These are phyloP conservation scores for Naganishia albida DNA, from an alignment of 1,284 basidiomycete species.

Conservation along the genomic window DNA sequence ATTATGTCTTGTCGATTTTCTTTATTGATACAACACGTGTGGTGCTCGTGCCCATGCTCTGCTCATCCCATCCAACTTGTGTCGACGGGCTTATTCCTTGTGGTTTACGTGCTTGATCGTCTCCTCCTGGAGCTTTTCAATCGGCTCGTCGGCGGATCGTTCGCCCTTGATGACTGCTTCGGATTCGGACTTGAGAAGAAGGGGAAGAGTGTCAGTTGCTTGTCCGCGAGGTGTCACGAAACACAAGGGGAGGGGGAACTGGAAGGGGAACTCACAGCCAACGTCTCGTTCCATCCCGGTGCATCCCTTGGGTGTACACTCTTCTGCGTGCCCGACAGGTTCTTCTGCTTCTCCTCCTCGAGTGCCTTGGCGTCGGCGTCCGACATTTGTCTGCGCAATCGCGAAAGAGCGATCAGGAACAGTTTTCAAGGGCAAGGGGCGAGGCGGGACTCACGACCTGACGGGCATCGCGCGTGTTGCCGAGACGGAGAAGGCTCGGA, in stretches of 20 bases:
- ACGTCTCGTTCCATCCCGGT: constrained; percentile 51
- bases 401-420: not conserved
- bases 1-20: not conserved
- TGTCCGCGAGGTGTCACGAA: not conserved
- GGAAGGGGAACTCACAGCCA: constrained; percentile 44
- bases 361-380: constrained; percentile 35
- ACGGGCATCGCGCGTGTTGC: constrained; percentile 11
- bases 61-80: not conserved
- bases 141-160: constrained; percentile 39
- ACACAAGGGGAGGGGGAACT: not conserved
- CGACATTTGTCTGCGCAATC: constrained; percentile 26
- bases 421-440: not conserved
- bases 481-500: constrained; percentile 28
- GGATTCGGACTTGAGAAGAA: constrained; percentile 42
- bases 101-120: constrained; percentile 40
- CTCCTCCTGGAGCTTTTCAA: constrained; percentile 44
- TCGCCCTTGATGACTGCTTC: constrained; percentile 50
- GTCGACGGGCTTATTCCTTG: constrained; percentile 12
- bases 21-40: constrained; percentile 20
- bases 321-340: constrained; percentile 40
- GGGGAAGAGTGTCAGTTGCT: not conserved
- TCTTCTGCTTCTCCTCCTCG: constrained; percentile 45
- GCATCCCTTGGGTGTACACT: constrained; percentile 45
- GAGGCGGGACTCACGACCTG: constrained; percentile 19
- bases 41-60: not conserved